Conservation (phyloP, 345 rosid species). For the Linum tenue region DNA sequence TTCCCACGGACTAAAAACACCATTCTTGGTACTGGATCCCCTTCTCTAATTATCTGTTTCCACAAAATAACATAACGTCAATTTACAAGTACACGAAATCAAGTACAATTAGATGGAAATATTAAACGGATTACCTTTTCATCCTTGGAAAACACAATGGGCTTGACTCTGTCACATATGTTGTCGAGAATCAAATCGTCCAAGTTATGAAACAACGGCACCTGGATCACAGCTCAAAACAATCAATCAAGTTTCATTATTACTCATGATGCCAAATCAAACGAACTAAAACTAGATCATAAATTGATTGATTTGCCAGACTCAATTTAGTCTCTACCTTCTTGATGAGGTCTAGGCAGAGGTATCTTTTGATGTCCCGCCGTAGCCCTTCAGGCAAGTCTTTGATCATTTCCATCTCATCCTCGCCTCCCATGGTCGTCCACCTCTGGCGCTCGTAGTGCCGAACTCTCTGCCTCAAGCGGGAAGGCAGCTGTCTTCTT, state of each 20-base stretch:
- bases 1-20: slow-evolving; percentile 56
- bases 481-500: slow-evolving; percentile 75
- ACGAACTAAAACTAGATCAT: not conserved
- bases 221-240: slow-evolving; percentile 26
- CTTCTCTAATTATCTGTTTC: slow-evolving; percentile 74
- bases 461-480: slow-evolving; percentile 65
- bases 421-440: slow-evolving; percentile 65
- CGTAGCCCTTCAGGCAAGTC: slow-evolving; percentile 86
- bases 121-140: slow-evolving; percentile 49
- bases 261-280: not conserved
- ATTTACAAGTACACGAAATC: not conserved
- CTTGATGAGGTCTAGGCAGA: slow-evolving; percentile 75
- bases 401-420: slow-evolving; percentile 56
- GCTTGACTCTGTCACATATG: slow-evolving; percentile 76
- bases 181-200: slow-evolving; percentile 85
- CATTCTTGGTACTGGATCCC: slow-evolving; percentile 84
- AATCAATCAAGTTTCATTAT: not conserved
- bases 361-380: slow-evolving; percentile 72
- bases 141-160: slow-evolving; percentile 64
- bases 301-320: too few species aligned
- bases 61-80: not conserved
- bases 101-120: not conserved
- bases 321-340: slow-evolving; percentile 31
- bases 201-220: slow-evolving; percentile 68
- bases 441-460: slow-evolving; percentile 69